Evolutionary conservation across 257 asterid genomes (phyloP).

Genomic region (Solanum medicagineum): DNA sequence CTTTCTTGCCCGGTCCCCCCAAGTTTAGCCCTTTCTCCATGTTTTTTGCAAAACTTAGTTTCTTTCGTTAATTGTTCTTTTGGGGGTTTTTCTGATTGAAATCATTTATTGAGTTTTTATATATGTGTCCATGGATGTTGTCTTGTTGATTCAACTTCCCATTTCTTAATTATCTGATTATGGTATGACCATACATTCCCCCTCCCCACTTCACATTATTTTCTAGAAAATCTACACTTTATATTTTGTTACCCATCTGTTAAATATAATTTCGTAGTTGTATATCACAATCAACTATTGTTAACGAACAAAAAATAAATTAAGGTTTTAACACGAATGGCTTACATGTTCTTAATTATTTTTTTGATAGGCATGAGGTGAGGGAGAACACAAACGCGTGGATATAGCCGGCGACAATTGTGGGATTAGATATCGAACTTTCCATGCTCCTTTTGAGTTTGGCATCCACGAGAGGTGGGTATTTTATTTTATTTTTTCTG

Average conservation of each 20-base stretch:
- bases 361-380: neutral
- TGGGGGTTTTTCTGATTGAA: neutral
- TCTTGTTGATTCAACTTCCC: neutral
- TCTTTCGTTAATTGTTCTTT: neutral
- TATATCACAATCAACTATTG: neutral
- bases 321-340: neutral
- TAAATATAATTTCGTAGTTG: neutral
- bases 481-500: neutral
- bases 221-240: neutral
- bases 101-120: neutral
- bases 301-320: neutral
- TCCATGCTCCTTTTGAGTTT: neutral
- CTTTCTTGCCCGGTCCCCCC: neutral
- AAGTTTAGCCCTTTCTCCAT: neutral
- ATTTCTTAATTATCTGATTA: neutral
- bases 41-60: neutral
- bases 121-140: neutral
- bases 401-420: conserved; percentile 26
- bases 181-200: neutral
- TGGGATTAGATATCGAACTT: neutral
- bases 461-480: neutral
- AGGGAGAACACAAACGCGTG: conserved; percentile 32
- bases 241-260: neutral
- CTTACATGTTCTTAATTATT: neutral
- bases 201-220: neutral